These are phyloP conservation scores for Tolypocladium paradoxum DNA, from an alignment of 2,329 filamentous ascomycete genomes.

Conservation along the genomic window DNA sequence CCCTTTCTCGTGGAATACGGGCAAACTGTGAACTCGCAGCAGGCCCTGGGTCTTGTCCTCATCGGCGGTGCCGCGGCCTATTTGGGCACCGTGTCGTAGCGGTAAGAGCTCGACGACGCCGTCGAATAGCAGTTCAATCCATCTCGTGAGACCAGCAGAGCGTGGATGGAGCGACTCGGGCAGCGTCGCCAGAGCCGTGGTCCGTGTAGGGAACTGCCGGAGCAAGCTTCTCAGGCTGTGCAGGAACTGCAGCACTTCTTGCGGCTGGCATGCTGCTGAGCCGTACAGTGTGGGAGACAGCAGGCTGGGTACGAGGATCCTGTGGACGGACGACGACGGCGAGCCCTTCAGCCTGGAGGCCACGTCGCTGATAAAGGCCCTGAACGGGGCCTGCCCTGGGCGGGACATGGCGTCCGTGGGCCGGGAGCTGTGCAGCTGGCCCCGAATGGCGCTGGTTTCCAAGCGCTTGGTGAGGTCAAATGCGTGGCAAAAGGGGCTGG, in stretches of 20 bases:
- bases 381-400: slow-evolving; percentile 32
- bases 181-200: slow-evolving; percentile 66
- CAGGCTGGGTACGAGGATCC: slow-evolving; percentile 73
- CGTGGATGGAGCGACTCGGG: slow-evolving; percentile 74
- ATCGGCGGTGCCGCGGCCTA: slow-evolving; percentile 43
- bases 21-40: slow-evolving; percentile 70
- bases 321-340: slow-evolving; percentile 55
- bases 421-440: slow-evolving; percentile 39
- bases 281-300: slow-evolving; percentile 81
- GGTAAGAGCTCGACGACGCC: slow-evolving; percentile 77
- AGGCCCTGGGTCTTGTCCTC: slow-evolving; percentile 74
- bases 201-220: slow-evolving; percentile 49
- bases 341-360: slow-evolving; percentile 44
- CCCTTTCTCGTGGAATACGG: slow-evolving; percentile 79
- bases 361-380: slow-evolving; percentile 50
- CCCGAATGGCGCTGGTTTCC: slow-evolving; percentile 33
- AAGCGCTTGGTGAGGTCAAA: slow-evolving; percentile 64
- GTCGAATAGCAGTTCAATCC: slow-evolving; percentile 77
- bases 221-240: slow-evolving; percentile 68
- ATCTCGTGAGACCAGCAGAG: slow-evolving; percentile 63
- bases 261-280: slow-evolving; percentile 55
- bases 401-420: slow-evolving; percentile 23
- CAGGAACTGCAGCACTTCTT: slow-evolving; percentile 68
- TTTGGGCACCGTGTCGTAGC: slow-evolving; percentile 44
- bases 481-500: slow-evolving; percentile 52